A percentile compares a stretch with the other conserved stretches of the same genome.
Evolutionary conservation across 2,329 filamentous ascomycete genomes (phyloP).

Genomic region (Fusarium ramigenum): DNA sequence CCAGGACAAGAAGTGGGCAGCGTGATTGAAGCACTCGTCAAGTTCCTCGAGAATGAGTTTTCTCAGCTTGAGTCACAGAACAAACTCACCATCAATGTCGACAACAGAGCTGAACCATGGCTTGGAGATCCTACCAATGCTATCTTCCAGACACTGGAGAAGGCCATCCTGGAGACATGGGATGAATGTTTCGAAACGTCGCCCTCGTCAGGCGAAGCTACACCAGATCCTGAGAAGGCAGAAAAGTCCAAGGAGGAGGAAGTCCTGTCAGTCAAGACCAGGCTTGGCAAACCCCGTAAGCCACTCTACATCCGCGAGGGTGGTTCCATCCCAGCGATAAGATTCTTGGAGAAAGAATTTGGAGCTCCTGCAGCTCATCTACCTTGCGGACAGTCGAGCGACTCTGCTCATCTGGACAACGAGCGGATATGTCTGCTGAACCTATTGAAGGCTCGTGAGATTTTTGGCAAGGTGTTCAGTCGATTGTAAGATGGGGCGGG

Average conservation of each 20-base stretch:
- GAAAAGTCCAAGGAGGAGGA: slow-evolving; percentile 33
- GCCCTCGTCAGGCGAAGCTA: slow-evolving; percentile 18
- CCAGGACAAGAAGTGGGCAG: slow-evolving; percentile 88
- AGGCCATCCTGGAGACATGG: slow-evolving; percentile 88
- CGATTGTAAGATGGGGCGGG: slow-evolving; percentile 57
- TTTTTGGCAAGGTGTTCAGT: slow-evolving; percentile 86
- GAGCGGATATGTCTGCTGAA: slow-evolving; percentile 91
- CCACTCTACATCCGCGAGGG: slow-evolving; percentile 96
- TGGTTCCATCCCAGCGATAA: slow-evolving; percentile 91
- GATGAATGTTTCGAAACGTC: slow-evolving; percentile 59
- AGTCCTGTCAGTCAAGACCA: slow-evolving; percentile 30
- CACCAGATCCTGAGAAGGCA: slow-evolving; percentile 1
- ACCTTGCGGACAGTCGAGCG: slow-evolving; percentile 93
- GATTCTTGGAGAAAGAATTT: slow-evolving; percentile 95
- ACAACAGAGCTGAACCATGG: slow-evolving; percentile 96
- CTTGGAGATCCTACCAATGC: slow-evolving; percentile 90
- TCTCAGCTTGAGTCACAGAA: slow-evolving; percentile 81
- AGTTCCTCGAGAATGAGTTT: slow-evolving; percentile 78
- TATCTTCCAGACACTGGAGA: slow-evolving; percentile 88
- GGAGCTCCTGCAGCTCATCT: slow-evolving; percentile 89
- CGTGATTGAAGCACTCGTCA: slow-evolving; percentile 74
- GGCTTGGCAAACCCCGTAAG: slow-evolving; percentile 56
- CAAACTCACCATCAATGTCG: slow-evolving; percentile 80
- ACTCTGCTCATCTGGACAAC: slow-evolving; percentile 93
- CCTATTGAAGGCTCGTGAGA: slow-evolving; percentile 88